Base-by-base conservation (phyloP, 352 stramenopile species). In the Hyaloperonospora arabidopsidis region DNA sequence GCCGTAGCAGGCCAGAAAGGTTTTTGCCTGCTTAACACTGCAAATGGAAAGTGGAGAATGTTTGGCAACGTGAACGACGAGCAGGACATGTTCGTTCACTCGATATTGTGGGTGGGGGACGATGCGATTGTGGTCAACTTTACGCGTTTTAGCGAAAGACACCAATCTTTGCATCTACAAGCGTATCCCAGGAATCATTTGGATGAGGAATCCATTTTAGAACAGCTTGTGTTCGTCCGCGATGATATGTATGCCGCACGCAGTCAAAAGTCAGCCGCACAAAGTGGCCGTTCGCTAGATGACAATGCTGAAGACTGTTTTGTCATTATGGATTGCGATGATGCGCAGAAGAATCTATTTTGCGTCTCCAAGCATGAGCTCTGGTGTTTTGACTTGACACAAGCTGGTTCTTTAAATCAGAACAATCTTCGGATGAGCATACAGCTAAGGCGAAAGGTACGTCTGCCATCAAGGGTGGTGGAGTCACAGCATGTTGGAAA, bases 41-140 rank as follows among this genome's bases (percentile, higher is more conserved):
- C 60, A 14, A 88, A 72, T 5, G 74, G 72, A 23, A 90, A 90
- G 55, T 93, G 84, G 84, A 68, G 80, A 2, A 63, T 88, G 53
- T 93, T 93, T 66, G 84, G 84, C 32, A 93, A 91, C 35, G 77
- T 91, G 32, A 83, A 89, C 43, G 77, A 91, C 23, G 84, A 93
- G 54, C 80, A 88, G 39, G 81, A 90, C 38, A 69, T 91, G 53
- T 59, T 65, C 2, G 78, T 90, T 1, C 74, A 79, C 32, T 68
- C 80, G 18, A 57, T 93, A 17, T 32, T 79, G 2, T 93, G 84
- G 84, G 44, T 87, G 41, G 49, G 49, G 1, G 75, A 91, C 22
- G 80, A 93, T 52, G 68, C 65, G 5, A 39, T 93, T n/a, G 56
- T 88, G 1, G 79, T 75, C 5, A 71, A 72, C 36, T 87, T 84